Conservation (phyloP, 352 stramenopile species). For the Hyaloperonospora brassicae region DNA sequence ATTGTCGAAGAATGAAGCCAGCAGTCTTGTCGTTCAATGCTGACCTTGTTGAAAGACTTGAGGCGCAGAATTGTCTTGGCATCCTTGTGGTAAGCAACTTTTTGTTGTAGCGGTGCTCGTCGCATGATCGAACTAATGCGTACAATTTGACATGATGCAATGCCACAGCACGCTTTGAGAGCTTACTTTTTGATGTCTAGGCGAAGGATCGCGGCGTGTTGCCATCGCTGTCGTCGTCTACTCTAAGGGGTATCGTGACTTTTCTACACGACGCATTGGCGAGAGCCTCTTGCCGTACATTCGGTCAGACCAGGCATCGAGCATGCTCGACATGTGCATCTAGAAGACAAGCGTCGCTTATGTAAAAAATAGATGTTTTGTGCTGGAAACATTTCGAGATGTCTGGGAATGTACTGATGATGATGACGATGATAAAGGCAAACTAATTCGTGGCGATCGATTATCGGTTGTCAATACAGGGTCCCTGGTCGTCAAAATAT, state of each 20-base stretch:
- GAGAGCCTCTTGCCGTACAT: slow-evolving; percentile 65
- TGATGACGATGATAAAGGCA: too few relatives aligned
- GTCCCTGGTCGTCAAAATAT: too few relatives aligned
- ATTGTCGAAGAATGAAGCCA: slow-evolving; percentile 83
- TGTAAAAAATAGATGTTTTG: slow-evolving; percentile 8
- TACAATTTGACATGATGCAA: slow-evolving; percentile 5
- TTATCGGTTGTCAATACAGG: too few relatives aligned
- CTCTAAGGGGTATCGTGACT: slow-evolving; percentile 43
- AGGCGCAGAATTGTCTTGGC: slow-evolving; percentile 82
- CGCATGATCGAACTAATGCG: neutral
- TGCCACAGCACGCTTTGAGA: slow-evolving; percentile 58
- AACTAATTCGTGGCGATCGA: too few relatives aligned
- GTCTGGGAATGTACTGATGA: neutral
- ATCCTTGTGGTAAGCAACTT: slow-evolving; percentile 67
- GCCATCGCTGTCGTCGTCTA: slow-evolving; percentile 25
- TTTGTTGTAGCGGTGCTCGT: neutral
- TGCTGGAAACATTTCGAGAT: neutral
- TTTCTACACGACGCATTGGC: slow-evolving; percentile 68
- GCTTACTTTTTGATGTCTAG: slow-evolving; percentile 71
- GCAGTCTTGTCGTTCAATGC: slow-evolving; percentile 66
- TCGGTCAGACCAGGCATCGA: slow-evolving; percentile 1
- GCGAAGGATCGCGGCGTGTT: slow-evolving; percentile 17
- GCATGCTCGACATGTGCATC: slow-evolving; percentile 46
- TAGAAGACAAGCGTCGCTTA: slow-evolving; percentile 13
- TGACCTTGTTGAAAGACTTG: slow-evolving; percentile 71